phyloP scores from a whole-genome alignment of 495 filamentous ascomycete species.

The Niebla homalea region DNA sequence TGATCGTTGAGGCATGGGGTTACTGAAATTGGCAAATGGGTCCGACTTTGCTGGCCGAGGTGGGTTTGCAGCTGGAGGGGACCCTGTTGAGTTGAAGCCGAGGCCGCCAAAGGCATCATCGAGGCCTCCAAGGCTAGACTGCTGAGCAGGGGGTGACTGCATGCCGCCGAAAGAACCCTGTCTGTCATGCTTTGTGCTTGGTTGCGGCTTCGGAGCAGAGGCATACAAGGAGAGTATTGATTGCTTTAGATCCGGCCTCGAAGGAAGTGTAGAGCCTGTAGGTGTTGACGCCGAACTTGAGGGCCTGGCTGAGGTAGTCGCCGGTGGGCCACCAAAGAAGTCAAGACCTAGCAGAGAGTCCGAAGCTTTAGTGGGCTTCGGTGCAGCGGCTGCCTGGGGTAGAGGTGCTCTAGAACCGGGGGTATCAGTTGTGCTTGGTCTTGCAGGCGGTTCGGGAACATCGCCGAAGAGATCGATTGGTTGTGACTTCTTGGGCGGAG shows the following conservation, averaged over 20 bases:
- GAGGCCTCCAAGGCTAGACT: conserved; percentile 54
- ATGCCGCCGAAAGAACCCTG: conserved; percentile 55
- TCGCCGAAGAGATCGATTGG: conserved; percentile 50
- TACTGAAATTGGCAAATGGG: conserved; percentile 60
- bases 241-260: conserved; percentile 88
- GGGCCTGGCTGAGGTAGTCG: conserved; percentile 53
- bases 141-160: conserved; percentile 39
- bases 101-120: conserved; percentile 81
- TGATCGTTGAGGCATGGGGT: conserved; percentile 35
- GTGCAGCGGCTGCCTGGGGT: conserved; percentile 49
- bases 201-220: conserved; percentile 58
- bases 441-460: conserved; percentile 43
- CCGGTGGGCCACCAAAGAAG: conserved; percentile 64
- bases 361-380: conserved; percentile 51
- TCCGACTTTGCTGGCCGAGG: conserved; percentile 42
- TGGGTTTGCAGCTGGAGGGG: conserved; percentile 38
- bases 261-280: conserved; percentile 41
- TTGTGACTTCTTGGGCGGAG: conserved; percentile 28
- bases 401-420: conserved; percentile 42
- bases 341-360: conserved; percentile 89
- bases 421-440: conserved; percentile 54
- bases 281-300: conserved; percentile 55
- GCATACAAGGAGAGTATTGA: conserved; percentile 94
- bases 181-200: conserved; percentile 42
- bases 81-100: conserved; percentile 50